These are phyloP conservation scores for Papiliotrema nemorosa DNA, from an alignment of 1,284 basidiomycete species.

Conservation along the genomic window DNA sequence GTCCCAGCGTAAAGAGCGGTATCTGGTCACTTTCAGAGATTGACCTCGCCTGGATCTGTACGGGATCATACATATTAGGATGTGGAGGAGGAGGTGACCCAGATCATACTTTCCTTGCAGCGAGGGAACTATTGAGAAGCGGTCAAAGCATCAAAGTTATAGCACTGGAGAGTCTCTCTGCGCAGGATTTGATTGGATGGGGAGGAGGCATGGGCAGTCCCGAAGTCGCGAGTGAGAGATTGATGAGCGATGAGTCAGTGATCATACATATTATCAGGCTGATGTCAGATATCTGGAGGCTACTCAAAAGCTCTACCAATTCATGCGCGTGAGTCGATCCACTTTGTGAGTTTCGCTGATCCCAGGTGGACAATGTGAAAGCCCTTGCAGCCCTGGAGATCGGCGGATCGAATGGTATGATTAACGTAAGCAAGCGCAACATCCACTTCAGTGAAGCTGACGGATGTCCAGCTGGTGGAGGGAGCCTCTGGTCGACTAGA, in stretches of 20 bases:
- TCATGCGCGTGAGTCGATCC: slow-evolving; percentile 9
- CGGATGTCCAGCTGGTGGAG: slow-evolving; percentile 35
- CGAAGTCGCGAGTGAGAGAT: slow-evolving; percentile 44
- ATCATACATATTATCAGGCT: neutral
- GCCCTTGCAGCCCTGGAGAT: slow-evolving; percentile 37
- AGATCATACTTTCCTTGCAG: slow-evolving; percentile 9
- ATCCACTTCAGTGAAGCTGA: neutral
- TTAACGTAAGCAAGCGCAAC: slow-evolving; percentile 45
- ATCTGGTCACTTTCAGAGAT: slow-evolving; percentile 25
- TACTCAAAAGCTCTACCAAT: slow-evolving; percentile 14
- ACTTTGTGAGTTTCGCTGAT: slow-evolving; percentile 1
- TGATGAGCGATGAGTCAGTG: slow-evolving; percentile 23
- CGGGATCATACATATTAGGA: slow-evolving; percentile 28
- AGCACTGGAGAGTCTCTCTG: slow-evolving; percentile 13
- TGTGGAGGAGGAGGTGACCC: slow-evolving; percentile 31
- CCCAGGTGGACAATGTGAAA: slow-evolving; percentile 12
- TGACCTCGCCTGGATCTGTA: slow-evolving; percentile 27
- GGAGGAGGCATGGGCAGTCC: slow-evolving; percentile 55
- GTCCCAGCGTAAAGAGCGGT: slow-evolving; percentile 14
- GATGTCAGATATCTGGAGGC: slow-evolving; percentile 14
- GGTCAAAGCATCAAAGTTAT: slow-evolving; percentile 21
- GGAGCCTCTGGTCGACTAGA: slow-evolving; percentile 41
- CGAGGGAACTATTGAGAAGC: slow-evolving; percentile 19
- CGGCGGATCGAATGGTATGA: slow-evolving; percentile 60
- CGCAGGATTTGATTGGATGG: slow-evolving; percentile 17